These are phyloP conservation scores for Lodderomyces parapsilosis DNA, from an alignment of 1,139 yeast species.

Conservation along the genomic window DNA sequence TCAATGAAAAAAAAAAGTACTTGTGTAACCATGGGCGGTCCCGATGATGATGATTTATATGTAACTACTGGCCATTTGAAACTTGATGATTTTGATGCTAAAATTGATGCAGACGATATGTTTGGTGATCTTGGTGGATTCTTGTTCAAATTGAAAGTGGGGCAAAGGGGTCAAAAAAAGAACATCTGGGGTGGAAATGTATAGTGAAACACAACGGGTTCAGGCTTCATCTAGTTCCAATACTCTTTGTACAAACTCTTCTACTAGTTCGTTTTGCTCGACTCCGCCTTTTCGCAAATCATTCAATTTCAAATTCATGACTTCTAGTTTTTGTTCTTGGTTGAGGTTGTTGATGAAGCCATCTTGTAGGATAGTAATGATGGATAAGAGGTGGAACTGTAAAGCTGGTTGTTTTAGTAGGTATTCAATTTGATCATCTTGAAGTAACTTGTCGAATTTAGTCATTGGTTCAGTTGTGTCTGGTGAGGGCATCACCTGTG, in stretches of 20 bases:
- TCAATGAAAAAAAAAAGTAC: no score
- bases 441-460: constrained; percentile 17
- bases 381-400: constrained; percentile 50
- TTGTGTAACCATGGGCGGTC: constrained; percentile 72
- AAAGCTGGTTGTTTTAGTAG: constrained; percentile 50
- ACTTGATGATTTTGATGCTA: constrained; percentile 33
- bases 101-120: constrained; percentile 26
- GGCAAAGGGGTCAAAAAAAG: constrained; percentile 26
- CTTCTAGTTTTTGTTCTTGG: constrained; percentile 53
- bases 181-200: constrained; percentile 22
- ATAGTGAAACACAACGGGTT: neutral
- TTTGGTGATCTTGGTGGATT: constrained; percentile 58
- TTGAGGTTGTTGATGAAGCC: constrained; percentile 28
- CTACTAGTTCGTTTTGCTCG: constrained; percentile 64
- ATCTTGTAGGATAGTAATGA: constrained; percentile 41
- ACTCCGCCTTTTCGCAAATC: constrained; percentile 62
- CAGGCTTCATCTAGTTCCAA: constrained; percentile 12
- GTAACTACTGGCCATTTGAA: constrained; percentile 66
- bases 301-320: constrained; percentile 59
- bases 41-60: constrained; percentile 53
- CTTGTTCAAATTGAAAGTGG: constrained; percentile 27
- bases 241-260: constrained; percentile 48
- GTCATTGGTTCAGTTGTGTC: neutral
- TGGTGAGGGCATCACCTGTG: neutral
- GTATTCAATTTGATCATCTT: constrained; percentile 39